A percentile compares a stretch with the other conserved stretches of the same genome.
These are phyloP conservation scores for Solanum aculeatissimum DNA, from an alignment of 305 asterid species.

Conservation along the genomic window DNA sequence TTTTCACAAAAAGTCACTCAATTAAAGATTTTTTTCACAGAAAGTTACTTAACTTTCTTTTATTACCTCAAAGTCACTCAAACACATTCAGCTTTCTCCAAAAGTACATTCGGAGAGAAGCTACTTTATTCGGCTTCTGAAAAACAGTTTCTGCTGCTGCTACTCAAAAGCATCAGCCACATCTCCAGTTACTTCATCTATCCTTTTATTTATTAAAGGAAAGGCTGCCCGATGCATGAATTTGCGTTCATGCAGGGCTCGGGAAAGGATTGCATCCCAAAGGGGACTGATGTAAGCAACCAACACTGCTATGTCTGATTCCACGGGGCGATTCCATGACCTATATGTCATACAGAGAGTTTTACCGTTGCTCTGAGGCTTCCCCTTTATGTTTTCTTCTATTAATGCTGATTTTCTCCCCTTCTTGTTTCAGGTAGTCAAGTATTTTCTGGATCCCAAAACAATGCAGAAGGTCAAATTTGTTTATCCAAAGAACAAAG, in stretches of 20 bases:
- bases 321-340: no score
- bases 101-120: no score
- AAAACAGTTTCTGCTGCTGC: background rate
- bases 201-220: background rate
- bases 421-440: conserved; percentile 50
- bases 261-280: background rate
- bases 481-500: conserved; percentile 83
- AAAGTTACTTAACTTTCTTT: no score
- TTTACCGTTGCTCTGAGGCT: background rate
- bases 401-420: background rate
- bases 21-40: no score
- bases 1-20: no score
- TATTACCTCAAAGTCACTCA: no score
- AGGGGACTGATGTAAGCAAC: background rate
- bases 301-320: background rate
- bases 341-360: background rate
- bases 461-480: conserved; percentile 92
- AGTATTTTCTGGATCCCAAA: conserved; percentile 71
- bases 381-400: background rate
- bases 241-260: background rate
- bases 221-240: background rate
- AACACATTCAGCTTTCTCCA: no score
- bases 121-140: background rate
- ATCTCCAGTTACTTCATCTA: background rate
- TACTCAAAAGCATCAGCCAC: background rate